Conservation (phyloP, 2,329 filamentous ascomycete species). For the Colletotrichum sojae region DNA sequence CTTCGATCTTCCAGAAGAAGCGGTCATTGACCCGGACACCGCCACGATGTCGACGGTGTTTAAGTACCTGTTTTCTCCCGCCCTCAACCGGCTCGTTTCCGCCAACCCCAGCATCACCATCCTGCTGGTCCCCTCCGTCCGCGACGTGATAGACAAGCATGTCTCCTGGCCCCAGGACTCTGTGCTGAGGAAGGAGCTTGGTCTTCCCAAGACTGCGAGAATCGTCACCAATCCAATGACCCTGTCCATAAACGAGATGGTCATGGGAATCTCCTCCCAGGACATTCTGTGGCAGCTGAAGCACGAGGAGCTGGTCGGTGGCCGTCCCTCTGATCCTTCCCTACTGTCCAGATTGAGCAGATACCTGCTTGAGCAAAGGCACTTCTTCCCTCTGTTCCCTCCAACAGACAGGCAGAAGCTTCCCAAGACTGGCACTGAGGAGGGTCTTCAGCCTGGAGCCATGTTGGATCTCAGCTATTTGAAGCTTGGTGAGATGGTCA, state of each 20-base stretch:
- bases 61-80: constrained; percentile 81
- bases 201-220: constrained; percentile 81
- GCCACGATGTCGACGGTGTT: constrained; percentile 88
- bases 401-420: constrained; percentile 78
- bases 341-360: constrained; percentile 79
- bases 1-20: constrained; percentile 80
- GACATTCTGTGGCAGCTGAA: constrained; percentile 88
- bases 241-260: constrained; percentile 87
- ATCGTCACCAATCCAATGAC: constrained; percentile 94
- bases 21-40: constrained; percentile 79
- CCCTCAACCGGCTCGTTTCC: constrained; percentile 78
- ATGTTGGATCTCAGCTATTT: constrained; percentile 87
- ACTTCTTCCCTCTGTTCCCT: constrained; percentile 92
- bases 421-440: constrained; percentile 73
- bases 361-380: constrained; percentile 89
- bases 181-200: constrained; percentile 79
- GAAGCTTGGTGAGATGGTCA: constrained; percentile 92
- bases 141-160: constrained; percentile 85
- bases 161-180: constrained; percentile 83
- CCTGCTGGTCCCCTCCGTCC: constrained; percentile 85
- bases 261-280: constrained; percentile 85
- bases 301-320: constrained; percentile 78
- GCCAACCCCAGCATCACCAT: constrained; percentile 85
- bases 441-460: constrained; percentile 77
- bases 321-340: constrained; percentile 69